Base-by-base conservation (phyloP, 306 rosid genomes). In the Prunus padus region DNA sequence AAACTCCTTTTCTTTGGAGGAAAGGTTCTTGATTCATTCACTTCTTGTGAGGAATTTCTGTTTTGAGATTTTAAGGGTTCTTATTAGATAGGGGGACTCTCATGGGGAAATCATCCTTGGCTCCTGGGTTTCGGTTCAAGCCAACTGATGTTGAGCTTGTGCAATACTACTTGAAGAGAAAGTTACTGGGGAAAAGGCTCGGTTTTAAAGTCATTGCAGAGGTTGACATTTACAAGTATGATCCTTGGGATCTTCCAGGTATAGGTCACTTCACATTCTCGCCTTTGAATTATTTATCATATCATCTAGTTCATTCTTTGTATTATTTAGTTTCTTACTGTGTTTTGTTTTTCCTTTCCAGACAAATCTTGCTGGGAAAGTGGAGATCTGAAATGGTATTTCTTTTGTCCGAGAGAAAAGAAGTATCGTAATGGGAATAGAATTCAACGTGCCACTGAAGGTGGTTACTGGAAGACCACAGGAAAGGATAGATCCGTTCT, bases 201-300 rank as follows among this genome's bases (percentile, higher is more conserved):
- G 69, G 6, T 47, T 0, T 55, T 67, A 77, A 75, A 8, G 81
- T 80, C 7, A 77, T 93, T 45, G 46, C 92, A 10, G 97, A 91
- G 82, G 76, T 91, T 52, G 86, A 91, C 76, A 77, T 93, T 3
- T 88, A 89, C 83, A 87, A 91, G 70, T 79, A 67, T 30, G 73
- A 81, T 45, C 96, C 98, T 6, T 89, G 92, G 93, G 93, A 88
- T 71, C 97, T 93, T 52, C 93, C 92, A 73, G 98, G 98, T 93
- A 70, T 65, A 74, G 23, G 16, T 15, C 72, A 10, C 16, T 12
- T 3, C 4, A 0, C 13, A 19, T 13, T 71, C 23, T 33, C 33
- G 40, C 63, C 55, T 7, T 55, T 37, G 52, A 5, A 33, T 65
- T 28, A 5, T 5, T 2, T 40, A 5, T 23, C 8, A n/a, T 69